Conservation (phyloP, 768 basidiomycete genomes). For the Tulasnella sp. region DNA sequence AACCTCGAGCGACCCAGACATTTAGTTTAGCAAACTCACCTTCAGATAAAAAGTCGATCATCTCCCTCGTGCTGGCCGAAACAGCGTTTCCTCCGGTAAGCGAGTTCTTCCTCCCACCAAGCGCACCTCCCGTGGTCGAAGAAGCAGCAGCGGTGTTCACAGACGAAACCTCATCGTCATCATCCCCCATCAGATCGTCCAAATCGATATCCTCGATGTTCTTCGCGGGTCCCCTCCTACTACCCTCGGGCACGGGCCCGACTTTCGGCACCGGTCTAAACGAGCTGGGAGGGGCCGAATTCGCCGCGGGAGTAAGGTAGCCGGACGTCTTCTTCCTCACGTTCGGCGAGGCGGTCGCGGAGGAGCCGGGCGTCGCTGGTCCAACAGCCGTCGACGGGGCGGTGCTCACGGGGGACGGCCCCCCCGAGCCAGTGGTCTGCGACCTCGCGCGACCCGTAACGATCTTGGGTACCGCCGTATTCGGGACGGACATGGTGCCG, state of each 20-base stretch:
- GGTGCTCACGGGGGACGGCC: background rate
- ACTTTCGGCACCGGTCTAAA: background rate
- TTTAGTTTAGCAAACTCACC: background rate
- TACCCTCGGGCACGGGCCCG: background rate
- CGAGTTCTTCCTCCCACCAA: background rate
- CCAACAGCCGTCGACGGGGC: background rate
- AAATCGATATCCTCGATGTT: conserved; percentile 61
- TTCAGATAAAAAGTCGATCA: conserved; percentile 39
- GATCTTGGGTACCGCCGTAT: background rate
- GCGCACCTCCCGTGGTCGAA: conserved; percentile 10
- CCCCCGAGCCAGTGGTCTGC: conserved; percentile 1
- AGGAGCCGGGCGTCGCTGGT: background rate
- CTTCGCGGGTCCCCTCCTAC: conserved; percentile 35
- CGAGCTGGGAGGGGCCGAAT: background rate
- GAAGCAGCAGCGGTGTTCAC: background rate
- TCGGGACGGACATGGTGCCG: background rate
- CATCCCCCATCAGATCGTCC: conserved; percentile 54
- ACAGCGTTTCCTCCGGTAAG: background rate
- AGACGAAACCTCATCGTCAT: conserved; percentile 10
- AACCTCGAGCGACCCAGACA: background rate
- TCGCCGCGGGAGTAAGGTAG: background rate
- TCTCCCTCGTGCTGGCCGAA: conserved; percentile 26
- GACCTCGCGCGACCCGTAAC: background rate
- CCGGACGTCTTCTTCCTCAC: background rate
- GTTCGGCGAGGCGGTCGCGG: background rate